These are phyloP conservation scores for Helianthus tuberosus DNA, from an alignment of 129 eudicot species.

Conservation along the genomic window DNA sequence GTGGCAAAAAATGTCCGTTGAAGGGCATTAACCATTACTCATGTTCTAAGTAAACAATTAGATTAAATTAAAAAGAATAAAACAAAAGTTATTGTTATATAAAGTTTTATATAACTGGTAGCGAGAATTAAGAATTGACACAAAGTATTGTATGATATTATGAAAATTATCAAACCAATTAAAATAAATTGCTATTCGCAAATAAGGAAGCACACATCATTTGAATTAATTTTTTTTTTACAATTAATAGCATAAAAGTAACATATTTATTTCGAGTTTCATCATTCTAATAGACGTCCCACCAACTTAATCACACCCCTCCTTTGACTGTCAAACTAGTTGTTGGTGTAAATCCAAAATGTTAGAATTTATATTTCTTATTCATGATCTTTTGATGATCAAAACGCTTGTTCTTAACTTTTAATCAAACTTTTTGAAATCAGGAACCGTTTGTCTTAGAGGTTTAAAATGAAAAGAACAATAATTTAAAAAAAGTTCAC, in stretches of 20 bases:
- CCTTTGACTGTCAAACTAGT: conserved; percentile 3
- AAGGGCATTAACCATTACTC: no score
- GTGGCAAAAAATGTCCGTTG: no score
- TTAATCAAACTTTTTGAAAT: no score
- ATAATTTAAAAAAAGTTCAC: no score
- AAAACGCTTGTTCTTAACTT: no score
- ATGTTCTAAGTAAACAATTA: no score
- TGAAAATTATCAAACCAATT: neutral
- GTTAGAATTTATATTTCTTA: neutral
- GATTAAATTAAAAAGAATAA: no score
- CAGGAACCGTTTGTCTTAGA: no score
- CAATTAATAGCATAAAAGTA: neutral
- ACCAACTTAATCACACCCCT: neutral
- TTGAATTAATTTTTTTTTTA: no score
- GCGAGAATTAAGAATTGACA: neutral
- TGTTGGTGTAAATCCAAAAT: neutral
- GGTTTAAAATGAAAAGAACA: no score
- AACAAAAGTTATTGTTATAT: no score
- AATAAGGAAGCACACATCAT: neutral
- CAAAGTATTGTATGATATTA: neutral
- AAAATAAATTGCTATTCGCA: neutral
- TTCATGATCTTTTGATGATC: no score
- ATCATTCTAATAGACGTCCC: conserved; percentile 2
- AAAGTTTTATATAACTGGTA: neutral
- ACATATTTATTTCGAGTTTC: neutral